These are phyloP conservation scores for Apiotrichum montevideense DNA, from an alignment of 1,284 basidiomycete genomes.

Conservation along the genomic window DNA sequence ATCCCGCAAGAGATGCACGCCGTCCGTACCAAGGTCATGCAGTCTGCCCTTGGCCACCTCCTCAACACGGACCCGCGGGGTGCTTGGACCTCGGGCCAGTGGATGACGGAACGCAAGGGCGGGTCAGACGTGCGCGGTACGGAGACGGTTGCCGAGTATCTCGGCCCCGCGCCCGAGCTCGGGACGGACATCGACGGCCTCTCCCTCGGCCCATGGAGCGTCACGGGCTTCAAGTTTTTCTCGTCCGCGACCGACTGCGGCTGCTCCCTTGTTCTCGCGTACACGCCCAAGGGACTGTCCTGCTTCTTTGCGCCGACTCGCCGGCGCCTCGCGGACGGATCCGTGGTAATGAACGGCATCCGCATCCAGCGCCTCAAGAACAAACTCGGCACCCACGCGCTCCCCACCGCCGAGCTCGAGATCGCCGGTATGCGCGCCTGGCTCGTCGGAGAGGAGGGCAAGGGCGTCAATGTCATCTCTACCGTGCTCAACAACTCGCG, in stretches of 20 bases:
- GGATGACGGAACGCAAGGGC: conserved; percentile 76
- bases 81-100: conserved; percentile 71
- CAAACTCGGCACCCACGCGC: conserved; percentile 67
- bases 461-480: conserved; percentile 63
- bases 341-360: conserved; percentile 58
- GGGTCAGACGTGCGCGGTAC: conserved; percentile 71
- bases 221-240: conserved; percentile 77
- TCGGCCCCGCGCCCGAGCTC: neutral
- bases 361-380: conserved; percentile 68
- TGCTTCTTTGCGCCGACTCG: conserved; percentile 56
- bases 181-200: conserved; percentile 14
- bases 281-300: conserved; percentile 52
- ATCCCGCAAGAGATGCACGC: neutral
- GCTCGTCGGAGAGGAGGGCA: conserved; percentile 57
- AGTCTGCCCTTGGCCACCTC: conserved; percentile 11
- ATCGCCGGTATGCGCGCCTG: conserved; percentile 60
- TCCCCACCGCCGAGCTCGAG: conserved; percentile 72
- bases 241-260: conserved; percentile 65
- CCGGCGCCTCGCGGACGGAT: conserved; percentile 37
- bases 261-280: conserved; percentile 13
- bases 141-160: conserved; percentile 61
- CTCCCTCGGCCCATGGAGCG: conserved; percentile 20
- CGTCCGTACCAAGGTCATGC: conserved; percentile 9
- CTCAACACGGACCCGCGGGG: conserved; percentile 49
- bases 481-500: conserved; percentile 72